Evolutionary conservation across 208 protist species (phyloP), one percentile per base, ranked within the genome.

Genomic region (Leishmania tarentolae): DNA sequence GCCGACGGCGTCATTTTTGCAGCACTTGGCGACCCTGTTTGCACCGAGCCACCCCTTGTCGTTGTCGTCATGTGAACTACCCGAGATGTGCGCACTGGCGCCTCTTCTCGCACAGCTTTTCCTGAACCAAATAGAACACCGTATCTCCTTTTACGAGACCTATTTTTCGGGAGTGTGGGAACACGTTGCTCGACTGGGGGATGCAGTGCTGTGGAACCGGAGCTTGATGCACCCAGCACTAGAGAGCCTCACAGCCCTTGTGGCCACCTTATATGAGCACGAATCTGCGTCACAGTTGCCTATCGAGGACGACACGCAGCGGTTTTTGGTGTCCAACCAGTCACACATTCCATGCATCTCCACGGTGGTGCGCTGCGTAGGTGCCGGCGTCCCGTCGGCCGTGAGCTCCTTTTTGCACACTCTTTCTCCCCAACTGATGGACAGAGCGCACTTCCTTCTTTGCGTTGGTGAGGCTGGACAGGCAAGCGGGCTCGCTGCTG

Each of bases 381-480:
- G 57, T 76, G 53, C 73, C 74, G 63, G 56, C n/a, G 70, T 61
- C 28, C 44, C 61, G 28, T 52, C 75, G 11, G 46, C 75, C 0
- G 61, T 75, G 8, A 68, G 79, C 57, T 40, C 81, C 52, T 87
- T 87, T 50, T 53, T 87, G 56, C 61, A 21, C 17, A 66, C 19
- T 24, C 59, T 87, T 42, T 35, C 52, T 9, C 37, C 59, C n/a
- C 78, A 76, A 47, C 73, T 78, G 13, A 13, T 65, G 3, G 72
- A 65, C 50, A 66, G 42, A 50, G 70, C 59, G 3, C 63, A 83
- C 24, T 56, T 87, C 42, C 65, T 83, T 31, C 77, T 87, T 35
- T 87, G 78, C 74, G 59, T 90, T 2, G 91, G 91, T 6, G 89
- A 85, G 80, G 84, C 83, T 42, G 87, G 84, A 4, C 65, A 66